These are phyloP conservation scores for Erucastrum elatum DNA, from an alignment of 345 rosid genomes.

Conservation along the genomic window DNA sequence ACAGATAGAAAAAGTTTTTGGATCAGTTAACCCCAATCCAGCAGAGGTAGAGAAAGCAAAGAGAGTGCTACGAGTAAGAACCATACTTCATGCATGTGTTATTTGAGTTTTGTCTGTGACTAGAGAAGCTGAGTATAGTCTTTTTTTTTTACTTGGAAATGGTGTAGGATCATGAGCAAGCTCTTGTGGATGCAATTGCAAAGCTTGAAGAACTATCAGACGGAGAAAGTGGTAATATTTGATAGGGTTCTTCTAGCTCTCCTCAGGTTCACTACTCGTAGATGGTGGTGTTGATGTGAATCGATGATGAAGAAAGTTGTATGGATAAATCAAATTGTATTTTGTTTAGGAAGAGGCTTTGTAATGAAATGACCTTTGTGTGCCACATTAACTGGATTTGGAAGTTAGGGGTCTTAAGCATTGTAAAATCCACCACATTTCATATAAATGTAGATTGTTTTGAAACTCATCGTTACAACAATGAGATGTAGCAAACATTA, in stretches of 20 bases:
- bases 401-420: slow-evolving; percentile 30
- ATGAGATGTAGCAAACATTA: too few species aligned
- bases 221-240: slow-evolving; percentile 89
- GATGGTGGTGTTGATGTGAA: slow-evolving; percentile 27
- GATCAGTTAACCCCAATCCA: slow-evolving; percentile 65
- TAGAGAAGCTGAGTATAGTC: slow-evolving; percentile 2
- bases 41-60: slow-evolving; percentile 79
- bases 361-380: slow-evolving; percentile 30
- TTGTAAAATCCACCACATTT: slow-evolving; percentile 33
- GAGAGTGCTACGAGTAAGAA: slow-evolving; percentile 73
- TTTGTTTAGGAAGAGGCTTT: slow-evolving; percentile 26
- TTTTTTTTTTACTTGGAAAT: background rate
- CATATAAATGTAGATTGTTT: slow-evolving; percentile 33
- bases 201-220: slow-evolving; percentile 93
- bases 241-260: slow-evolving; percentile 5
- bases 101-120: background rate
- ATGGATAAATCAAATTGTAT: slow-evolving; percentile 27
- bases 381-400: slow-evolving; percentile 26
- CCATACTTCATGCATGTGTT: background rate
- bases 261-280: slow-evolving; percentile 29
- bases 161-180: slow-evolving; percentile 88
- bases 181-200: slow-evolving; percentile 84
- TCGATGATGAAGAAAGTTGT: slow-evolving; percentile 24
- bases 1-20: slow-evolving; percentile 89
- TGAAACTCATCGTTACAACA: too few species aligned